Percentiles rank a stretch among this genome's conserved stretches.
Conservation (phyloP, 768 basidiomycete genomes). For the Boletus sensibilis region DNA sequence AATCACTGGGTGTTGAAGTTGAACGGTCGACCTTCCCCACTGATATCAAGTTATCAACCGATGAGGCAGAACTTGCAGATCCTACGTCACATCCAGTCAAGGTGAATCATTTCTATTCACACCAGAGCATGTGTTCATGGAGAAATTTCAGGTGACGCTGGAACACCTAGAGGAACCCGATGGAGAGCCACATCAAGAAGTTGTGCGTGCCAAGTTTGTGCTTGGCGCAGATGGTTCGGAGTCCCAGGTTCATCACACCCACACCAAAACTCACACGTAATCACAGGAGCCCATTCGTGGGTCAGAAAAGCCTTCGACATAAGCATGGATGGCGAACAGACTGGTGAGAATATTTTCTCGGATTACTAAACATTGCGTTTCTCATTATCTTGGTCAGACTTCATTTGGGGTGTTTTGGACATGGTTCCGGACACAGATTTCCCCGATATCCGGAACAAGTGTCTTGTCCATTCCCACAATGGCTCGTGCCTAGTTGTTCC, state of each 20-base stretch:
- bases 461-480: conserved; percentile 49
- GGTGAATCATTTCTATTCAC: conserved; percentile 2
- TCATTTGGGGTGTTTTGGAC: conserved; percentile 47
- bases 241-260: background rate
- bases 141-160: conserved; percentile 20
- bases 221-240: conserved; percentile 69
- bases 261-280: background rate
- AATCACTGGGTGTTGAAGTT: conserved; percentile 28
- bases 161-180: conserved; percentile 25
- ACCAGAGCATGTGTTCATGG: background rate
- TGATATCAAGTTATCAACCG: conserved; percentile 28
- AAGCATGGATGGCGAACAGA: conserved; percentile 75
- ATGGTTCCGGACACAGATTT: conserved; percentile 50
- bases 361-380: background rate
- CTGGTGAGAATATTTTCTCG: conserved; percentile 25
- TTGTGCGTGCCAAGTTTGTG: conserved; percentile 70
- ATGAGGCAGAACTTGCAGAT: conserved; percentile 23
- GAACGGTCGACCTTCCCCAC: conserved; percentile 34
- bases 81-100: conserved; percentile 25
- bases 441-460: conserved; percentile 50
- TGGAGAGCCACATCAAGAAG: conserved; percentile 44
- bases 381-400: conserved; percentile 28
- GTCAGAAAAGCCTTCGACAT: conserved; percentile 67
- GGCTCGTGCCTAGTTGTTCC: conserved; percentile 54
- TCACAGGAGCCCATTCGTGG: conserved; percentile 77